Conservation (phyloP, 1,284 basidiomycete genomes). For the Athelia psychrophila region DNA sequence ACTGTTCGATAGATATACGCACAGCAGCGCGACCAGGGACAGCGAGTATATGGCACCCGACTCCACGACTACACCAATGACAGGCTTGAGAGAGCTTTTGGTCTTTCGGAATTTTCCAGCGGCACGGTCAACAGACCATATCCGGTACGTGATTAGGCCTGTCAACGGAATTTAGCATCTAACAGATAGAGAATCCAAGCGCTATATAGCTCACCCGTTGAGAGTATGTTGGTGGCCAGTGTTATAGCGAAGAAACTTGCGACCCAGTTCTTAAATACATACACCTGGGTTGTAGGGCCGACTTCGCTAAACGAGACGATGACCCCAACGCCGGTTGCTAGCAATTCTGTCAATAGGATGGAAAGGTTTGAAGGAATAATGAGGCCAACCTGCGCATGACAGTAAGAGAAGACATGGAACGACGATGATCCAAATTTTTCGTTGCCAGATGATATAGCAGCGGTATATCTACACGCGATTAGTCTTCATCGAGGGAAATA, state of each 20-base stretch:
- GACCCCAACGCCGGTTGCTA: neutral
- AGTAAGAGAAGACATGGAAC: neutral
- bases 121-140: neutral
- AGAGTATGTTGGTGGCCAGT: neutral
- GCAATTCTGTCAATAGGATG: too few species aligned
- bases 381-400: neutral
- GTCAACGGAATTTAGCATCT: neutral
- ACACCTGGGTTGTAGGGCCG: neutral
- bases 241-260: neutral
- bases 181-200: neutral
- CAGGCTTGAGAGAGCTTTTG: neutral
- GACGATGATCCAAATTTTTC: neutral
- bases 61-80: neutral
- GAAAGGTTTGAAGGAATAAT: too few species aligned
- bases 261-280: neutral
- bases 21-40: neutral
- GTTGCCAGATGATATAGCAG: neutral
- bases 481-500: neutral
- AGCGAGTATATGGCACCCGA: neutral
- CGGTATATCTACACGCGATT: neutral
- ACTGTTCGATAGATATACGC: neutral
- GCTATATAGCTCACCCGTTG: neutral
- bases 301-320: neutral
- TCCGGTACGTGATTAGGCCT: too few species aligned
- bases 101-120: neutral